phyloP scores from a whole-genome alignment of 495 filamentous ascomycete species.

The Symbiotaphrina buchneri region DNA sequence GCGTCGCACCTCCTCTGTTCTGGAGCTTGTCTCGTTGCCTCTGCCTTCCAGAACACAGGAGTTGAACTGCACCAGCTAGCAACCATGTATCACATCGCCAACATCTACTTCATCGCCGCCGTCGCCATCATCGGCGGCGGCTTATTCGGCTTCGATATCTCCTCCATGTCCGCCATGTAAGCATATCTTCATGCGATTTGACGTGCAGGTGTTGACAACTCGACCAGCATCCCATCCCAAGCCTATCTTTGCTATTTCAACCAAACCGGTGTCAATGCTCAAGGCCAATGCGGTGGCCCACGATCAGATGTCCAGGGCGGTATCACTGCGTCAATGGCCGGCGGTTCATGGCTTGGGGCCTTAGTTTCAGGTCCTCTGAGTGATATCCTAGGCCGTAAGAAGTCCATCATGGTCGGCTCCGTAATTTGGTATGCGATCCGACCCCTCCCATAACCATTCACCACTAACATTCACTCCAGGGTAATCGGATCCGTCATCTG shows the following conservation, averaged over 20 bases:
- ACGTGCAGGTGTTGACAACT: no score
- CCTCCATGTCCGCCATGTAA: conserved; percentile 63
- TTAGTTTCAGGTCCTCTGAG: conserved; percentile 43
- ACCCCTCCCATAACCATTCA: no score
- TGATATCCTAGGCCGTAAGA: conserved; percentile 44
- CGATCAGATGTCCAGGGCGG: conserved; percentile 13
- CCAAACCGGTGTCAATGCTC: no score
- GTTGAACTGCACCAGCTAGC: no score
- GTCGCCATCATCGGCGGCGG: conserved; percentile 56
- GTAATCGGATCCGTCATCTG: conserved; percentile 41
- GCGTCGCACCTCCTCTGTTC: no score
- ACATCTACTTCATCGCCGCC: conserved; percentile 53
- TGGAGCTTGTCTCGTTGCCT: no score
- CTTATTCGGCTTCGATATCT: conserved; percentile 72
- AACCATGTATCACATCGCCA: no score
- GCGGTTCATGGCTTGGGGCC: conserved; percentile 50
- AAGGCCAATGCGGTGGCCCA: conserved; percentile 12
- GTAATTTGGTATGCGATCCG: conserved; percentile 51
- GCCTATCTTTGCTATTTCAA: conserved; percentile 16
- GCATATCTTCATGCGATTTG: no score
- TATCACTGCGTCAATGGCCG: conserved; percentile 39
- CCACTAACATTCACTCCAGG: no score
- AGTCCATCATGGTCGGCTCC: conserved; percentile 36
- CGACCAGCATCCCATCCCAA: conserved; percentile 14
- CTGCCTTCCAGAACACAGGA: no score